Evolutionary conservation across 345 rosid species (phyloP).

Genomic region (Camelina neglecta): DNA sequence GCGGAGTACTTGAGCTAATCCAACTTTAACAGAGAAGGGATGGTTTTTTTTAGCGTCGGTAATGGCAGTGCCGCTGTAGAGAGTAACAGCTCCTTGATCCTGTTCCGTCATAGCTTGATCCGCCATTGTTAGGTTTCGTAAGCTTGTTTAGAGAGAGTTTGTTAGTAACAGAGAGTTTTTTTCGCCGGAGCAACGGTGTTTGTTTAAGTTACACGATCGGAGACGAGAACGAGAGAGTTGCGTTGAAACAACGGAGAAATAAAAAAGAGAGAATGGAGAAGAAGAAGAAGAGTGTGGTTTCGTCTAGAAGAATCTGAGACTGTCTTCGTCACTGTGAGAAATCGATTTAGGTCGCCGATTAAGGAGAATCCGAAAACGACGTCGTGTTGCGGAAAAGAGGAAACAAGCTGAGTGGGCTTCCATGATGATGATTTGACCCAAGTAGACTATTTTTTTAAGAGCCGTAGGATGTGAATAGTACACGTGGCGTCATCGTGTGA

Average conservation of each 20-base stretch:
- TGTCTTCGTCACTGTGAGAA: slow-evolving; percentile 20
- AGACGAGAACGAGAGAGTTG: not conserved
- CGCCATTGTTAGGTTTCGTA: slow-evolving; percentile 29
- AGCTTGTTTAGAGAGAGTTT: not conserved
- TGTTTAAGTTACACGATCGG: not conserved
- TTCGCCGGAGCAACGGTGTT: no score
- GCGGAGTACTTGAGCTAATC: slow-evolving; percentile 66
- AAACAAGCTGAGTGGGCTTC: slow-evolving; percentile 38
- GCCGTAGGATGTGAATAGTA: slow-evolving; percentile 30
- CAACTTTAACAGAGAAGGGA: slow-evolving; percentile 60
- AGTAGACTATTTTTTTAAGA: slow-evolving; percentile 13
- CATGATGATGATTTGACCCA: slow-evolving; percentile 18
- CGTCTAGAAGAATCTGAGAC: slow-evolving; percentile 35
- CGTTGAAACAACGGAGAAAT: slow-evolving; percentile 27
- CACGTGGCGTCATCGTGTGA: slow-evolving; percentile 28
- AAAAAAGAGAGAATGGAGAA: slow-evolving; percentile 26
- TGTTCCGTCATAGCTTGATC: slow-evolving; percentile 45
- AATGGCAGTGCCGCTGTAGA: slow-evolving; percentile 50
- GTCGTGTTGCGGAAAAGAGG: not conserved
- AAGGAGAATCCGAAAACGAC: not conserved
- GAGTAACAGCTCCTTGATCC: slow-evolving; percentile 45
- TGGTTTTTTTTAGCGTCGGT: slow-evolving; percentile 60
- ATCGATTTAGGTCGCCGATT: slow-evolving; percentile 25
- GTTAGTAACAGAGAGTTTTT: not conserved
- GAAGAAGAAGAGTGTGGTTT: slow-evolving; percentile 34